Evolutionary conservation across 1,139 yeast species (phyloP).

Genomic region (Sugiyamaella neomexicana): DNA sequence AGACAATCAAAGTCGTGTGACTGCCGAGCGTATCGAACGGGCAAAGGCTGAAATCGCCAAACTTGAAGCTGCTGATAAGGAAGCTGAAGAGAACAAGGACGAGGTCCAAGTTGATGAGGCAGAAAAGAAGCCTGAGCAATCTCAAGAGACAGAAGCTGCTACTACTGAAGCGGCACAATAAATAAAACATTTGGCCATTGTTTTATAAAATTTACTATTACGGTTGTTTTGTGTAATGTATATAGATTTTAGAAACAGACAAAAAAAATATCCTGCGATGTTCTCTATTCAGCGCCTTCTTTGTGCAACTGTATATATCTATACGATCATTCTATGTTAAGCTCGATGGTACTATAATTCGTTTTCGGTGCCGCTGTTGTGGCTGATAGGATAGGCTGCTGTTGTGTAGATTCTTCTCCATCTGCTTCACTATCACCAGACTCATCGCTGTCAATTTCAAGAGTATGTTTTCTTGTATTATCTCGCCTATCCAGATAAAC

Average conservation of each 20-base stretch:
- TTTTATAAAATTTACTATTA: conserved; percentile 3
- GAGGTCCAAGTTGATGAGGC: conserved; percentile 19
- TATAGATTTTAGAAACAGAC: conserved; percentile 11
- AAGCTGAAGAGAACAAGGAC: conserved; percentile 20
- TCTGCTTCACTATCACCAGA: background rate
- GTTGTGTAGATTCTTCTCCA: background rate
- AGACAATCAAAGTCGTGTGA: conserved; percentile 77
- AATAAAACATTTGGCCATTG: background rate
- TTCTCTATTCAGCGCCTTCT: background rate
- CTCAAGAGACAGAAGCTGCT: conserved; percentile 14
- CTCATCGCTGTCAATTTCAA: conserved; percentile 9
- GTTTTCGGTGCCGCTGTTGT: background rate
- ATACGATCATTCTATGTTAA: conserved; percentile 1
- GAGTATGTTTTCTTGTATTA: background rate
- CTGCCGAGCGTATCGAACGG: conserved; percentile 68
- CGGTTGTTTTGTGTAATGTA: conserved; percentile 10
- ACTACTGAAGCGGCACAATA: background rate
- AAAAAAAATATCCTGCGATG: background rate
- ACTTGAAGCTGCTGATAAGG: conserved; percentile 39
- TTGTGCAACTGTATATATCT: no score
- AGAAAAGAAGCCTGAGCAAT: conserved; percentile 17
- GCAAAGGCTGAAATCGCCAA: conserved; percentile 77
- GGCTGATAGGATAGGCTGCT: background rate
- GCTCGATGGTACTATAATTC: background rate
- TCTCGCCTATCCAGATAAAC: conserved; percentile 24